Percentiles rank a stretch among this genome's conserved stretches.
Evolutionary conservation across 2,329 filamentous ascomycete genomes (phyloP).

Genomic region (Xylaria sp.): DNA sequence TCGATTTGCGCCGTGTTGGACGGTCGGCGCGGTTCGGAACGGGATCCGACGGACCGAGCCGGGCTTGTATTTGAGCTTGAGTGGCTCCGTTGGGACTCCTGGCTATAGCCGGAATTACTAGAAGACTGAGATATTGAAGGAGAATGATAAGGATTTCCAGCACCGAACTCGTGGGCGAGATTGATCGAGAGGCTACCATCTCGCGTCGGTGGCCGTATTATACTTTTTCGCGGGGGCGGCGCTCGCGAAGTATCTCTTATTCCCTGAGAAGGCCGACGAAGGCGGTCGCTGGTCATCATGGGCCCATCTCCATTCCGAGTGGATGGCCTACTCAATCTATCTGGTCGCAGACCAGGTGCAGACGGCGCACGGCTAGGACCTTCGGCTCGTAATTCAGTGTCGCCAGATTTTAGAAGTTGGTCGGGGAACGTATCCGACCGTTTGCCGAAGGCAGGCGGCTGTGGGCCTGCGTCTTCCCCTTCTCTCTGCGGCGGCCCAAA

Average conservation of each 20-base stretch:
- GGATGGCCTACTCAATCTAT: conserved; percentile 50
- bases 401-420: conserved; percentile 43
- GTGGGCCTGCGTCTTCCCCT: conserved; percentile 53
- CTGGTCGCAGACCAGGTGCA: conserved; percentile 58
- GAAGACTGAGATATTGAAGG: conserved; percentile 74
- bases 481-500: conserved; percentile 62
- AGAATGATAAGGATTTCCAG: conserved; percentile 72
- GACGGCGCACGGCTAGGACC: conserved; percentile 59
- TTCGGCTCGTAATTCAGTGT: conserved; percentile 49
- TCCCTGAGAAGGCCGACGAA: conserved; percentile 57
- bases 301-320: conserved; percentile 42
- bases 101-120: conserved; percentile 69
- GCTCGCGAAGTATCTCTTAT: conserved; percentile 61
- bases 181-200: conserved; percentile 61
- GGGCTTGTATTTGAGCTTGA: conserved; percentile 72
- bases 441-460: conserved; percentile 53
- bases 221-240: conserved; percentile 64
- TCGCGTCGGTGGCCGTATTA: conserved; percentile 57
- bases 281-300: conserved; percentile 43
- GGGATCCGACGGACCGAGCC: conserved; percentile 56
- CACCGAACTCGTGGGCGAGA: conserved; percentile 69
- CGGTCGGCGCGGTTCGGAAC: conserved; percentile 51
- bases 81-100: conserved; percentile 60
- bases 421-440: conserved; percentile 67
- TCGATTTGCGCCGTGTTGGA: conserved; percentile 59